Conservation (phyloP, 495 filamentous ascomycete genomes). For the Aspergillus olivimuriae region DNA sequence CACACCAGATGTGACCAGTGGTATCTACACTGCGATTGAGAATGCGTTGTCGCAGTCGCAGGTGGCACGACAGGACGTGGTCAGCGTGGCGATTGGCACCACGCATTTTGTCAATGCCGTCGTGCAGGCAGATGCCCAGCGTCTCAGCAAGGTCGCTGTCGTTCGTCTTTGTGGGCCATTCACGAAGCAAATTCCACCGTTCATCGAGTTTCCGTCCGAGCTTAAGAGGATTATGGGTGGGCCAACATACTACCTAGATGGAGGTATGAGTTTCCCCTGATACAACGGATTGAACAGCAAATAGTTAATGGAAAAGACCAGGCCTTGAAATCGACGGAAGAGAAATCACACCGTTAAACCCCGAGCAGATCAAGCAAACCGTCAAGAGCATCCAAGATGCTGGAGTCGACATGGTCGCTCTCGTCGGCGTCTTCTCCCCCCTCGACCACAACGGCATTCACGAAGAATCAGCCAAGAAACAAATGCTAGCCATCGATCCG, state of each 20-base stretch:
- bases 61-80: slow-evolving; percentile 35
- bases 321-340: slow-evolving; percentile 37
- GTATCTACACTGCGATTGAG: slow-evolving; percentile 45
- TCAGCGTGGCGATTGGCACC: slow-evolving; percentile 55
- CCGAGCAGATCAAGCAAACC: slow-evolving; percentile 16
- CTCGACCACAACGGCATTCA: slow-evolving; percentile 22
- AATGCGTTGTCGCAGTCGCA: slow-evolving; percentile 35
- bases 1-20: slow-evolving; percentile 47
- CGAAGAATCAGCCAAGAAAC: slow-evolving; percentile 15
- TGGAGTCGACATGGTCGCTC: slow-evolving; percentile 24
- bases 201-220: slow-evolving; percentile 35
- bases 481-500: slow-evolving; percentile 11
- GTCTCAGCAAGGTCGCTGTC: slow-evolving; percentile 48
- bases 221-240: slow-evolving; percentile 30
- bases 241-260: slow-evolving; percentile 31
- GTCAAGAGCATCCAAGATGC: neutral
- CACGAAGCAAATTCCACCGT: slow-evolving; percentile 48
- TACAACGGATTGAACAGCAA: neutral
- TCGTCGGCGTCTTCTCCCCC: slow-evolving; percentile 36
- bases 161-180: slow-evolving; percentile 49
- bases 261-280: slow-evolving; percentile 7
- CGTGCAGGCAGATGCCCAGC: slow-evolving; percentile 46
- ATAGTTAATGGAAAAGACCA: too few species aligned
- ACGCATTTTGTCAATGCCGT: slow-evolving; percentile 62
- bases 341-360: slow-evolving; percentile 22